A percentile compares a stretch with the other conserved stretches of the same genome.
Conservation (phyloP, 2,329 filamentous ascomycete genomes). For the Diplodia intermedia region DNA sequence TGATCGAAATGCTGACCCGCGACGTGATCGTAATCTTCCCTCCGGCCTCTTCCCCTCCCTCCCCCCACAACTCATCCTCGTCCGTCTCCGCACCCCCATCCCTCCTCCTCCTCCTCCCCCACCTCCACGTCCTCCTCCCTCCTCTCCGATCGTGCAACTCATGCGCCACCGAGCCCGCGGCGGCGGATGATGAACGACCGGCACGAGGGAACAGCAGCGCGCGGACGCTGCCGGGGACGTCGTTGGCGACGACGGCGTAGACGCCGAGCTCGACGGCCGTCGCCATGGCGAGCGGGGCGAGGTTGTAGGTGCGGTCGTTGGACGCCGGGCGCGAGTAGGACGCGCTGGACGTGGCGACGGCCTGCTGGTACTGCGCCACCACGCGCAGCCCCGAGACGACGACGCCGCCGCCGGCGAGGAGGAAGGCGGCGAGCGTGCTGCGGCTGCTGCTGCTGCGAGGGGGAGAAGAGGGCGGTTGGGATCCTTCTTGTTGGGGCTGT, state of each 20-base stretch:
- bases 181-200: not conserved
- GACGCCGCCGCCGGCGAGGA: conserved; percentile 7
- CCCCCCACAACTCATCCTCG: conserved; percentile 2
- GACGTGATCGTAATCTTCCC: conserved; percentile 22
- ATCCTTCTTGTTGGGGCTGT: not conserved
- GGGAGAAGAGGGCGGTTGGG: too few species aligned
- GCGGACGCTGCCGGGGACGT: conserved; percentile 4
- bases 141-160: not conserved
- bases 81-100: not conserved
- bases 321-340: not conserved
- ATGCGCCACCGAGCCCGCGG: not conserved
- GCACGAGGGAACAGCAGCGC: not conserved
- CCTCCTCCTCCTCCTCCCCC: not conserved
- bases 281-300: conserved; percentile 6
- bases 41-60: not conserved
- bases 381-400: conserved; percentile 25
- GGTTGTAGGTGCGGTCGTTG: conserved; percentile 15
- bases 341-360: not conserved
- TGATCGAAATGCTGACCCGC: conserved; percentile 24
- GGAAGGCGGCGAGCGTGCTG: not conserved
- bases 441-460: not conserved
- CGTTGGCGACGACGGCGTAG: not conserved
- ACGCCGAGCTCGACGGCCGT: conserved; percentile 10
- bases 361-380: conserved; percentile 9
- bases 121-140: not conserved